Evolutionary conservation across 23 red algal genomes (phyloP).

Genomic region (Porphyridium purpureum): DNA sequence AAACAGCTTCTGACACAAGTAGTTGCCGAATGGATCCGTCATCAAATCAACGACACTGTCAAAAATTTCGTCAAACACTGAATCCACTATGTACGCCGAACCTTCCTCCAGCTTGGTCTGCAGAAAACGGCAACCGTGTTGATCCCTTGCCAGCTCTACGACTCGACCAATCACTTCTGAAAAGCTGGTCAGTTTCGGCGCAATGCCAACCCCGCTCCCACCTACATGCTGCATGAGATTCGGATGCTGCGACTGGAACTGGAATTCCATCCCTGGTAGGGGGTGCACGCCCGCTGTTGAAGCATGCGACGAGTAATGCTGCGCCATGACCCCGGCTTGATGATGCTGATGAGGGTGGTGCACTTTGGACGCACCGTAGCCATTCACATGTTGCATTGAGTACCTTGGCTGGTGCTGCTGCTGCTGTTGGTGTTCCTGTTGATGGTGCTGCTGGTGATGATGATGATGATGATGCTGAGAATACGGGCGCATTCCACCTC

Average conservation of each 20-base stretch:
- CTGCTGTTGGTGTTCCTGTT: not conserved
- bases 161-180: constrained; percentile 43
- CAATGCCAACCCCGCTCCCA: too few relatives aligned
- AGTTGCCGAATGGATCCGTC: constrained; percentile 93
- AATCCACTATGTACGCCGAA: constrained; percentile 32
- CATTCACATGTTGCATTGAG: not conserved
- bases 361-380: too few relatives aligned
- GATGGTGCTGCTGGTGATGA: not conserved
- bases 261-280: too few relatives aligned
- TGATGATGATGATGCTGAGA: not conserved
- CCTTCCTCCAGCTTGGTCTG: constrained; percentile 76
- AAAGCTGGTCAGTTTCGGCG: not conserved
- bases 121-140: constrained; percentile 85
- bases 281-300: too few relatives aligned
- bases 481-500: too few relatives aligned
- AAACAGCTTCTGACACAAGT: constrained; percentile 95
- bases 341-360: too few relatives aligned
- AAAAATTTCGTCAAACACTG: constrained; percentile 70
- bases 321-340: too few relatives aligned
- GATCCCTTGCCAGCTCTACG: constrained; percentile 78
- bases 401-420: not conserved
- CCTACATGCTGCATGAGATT: too few relatives aligned
- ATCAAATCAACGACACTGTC: constrained; percentile 73
- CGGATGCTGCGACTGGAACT: too few relatives aligned
- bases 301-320: too few relatives aligned